These are phyloP conservation scores for Cyberlindnera saturnus DNA, from an alignment of 805 yeast genomes.

Conservation along the genomic window DNA sequence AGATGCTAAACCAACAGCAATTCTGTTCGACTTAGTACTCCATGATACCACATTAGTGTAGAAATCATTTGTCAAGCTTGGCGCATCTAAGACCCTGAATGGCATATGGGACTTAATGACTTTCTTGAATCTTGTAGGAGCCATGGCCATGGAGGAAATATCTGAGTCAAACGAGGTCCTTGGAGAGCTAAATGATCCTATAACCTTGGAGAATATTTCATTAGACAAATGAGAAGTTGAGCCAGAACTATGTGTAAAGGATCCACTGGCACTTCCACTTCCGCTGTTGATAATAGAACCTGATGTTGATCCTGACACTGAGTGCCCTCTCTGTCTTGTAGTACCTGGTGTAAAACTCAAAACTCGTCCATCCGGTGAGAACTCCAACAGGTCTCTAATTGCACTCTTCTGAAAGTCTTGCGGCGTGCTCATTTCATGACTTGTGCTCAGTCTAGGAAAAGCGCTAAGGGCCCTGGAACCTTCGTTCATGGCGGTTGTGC, in stretches of 20 bases:
- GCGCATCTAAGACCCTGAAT: constrained; percentile 57
- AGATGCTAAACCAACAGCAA: constrained; percentile 63
- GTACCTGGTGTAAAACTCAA: constrained; percentile 26
- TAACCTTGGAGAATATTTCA: not conserved
- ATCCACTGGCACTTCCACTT: not conserved
- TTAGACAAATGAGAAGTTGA: not conserved
- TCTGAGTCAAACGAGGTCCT: constrained; percentile 7
- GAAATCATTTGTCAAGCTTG: constrained; percentile 68
- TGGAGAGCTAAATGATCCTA: constrained; percentile 1
- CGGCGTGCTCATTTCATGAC: not conserved
- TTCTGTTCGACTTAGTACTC: constrained; percentile 43
- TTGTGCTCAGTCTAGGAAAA: not conserved
- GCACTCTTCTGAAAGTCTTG: constrained; percentile 27
- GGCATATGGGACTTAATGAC: constrained; percentile 35
- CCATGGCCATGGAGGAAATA: constrained; percentile 6
- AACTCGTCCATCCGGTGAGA: constrained; percentile 35
- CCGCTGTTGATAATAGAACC: not conserved
- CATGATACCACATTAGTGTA: constrained; percentile 73
- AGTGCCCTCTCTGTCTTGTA: not conserved
- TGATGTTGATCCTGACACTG: not conserved
- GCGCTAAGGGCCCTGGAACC: constrained; percentile 6
- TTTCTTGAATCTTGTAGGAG: constrained; percentile 15
- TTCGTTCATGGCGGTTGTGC: constrained; percentile 10
- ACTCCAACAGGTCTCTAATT: constrained; percentile 48
- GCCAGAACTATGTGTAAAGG: not conserved